Evolutionary conservation across 139 green algal species (phyloP).

Genomic region (Micromonas pusilla): DNA sequence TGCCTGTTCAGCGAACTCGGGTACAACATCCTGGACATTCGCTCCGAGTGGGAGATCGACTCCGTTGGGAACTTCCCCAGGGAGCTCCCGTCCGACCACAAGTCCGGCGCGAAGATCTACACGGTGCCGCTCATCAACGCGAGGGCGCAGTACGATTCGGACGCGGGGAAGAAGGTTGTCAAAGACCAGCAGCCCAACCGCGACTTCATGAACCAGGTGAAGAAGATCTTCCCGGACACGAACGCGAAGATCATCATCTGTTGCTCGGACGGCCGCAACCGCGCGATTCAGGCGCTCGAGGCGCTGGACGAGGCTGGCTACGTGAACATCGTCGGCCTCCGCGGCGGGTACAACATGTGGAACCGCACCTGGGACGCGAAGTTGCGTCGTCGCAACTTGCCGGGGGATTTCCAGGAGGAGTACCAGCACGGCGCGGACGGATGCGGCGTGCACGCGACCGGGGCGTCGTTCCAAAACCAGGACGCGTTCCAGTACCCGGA

Average conservation of each 20-base stretch:
- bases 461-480: slow-evolving; percentile 23
- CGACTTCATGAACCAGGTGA: slow-evolving; percentile 28
- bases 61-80: slow-evolving; percentile 25
- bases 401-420: slow-evolving; percentile 20
- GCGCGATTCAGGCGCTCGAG: slow-evolving; percentile 36
- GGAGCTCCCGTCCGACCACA: background rate
- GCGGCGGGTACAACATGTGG: slow-evolving; percentile 37
- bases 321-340: slow-evolving; percentile 37
- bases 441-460: slow-evolving; percentile 9
- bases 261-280: slow-evolving; percentile 33
- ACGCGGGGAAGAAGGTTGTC: slow-evolving; percentile 20
- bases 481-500: slow-evolving; percentile 20
- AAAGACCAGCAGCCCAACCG: slow-evolving; percentile 26
- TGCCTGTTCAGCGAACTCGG: slow-evolving; percentile 11
- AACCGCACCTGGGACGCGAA: slow-evolving; percentile 26
- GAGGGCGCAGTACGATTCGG: slow-evolving; percentile 24
- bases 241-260: slow-evolving; percentile 27
- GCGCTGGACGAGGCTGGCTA: slow-evolving; percentile 34
- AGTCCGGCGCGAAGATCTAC: background rate
- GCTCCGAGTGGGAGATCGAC: slow-evolving; percentile 27
- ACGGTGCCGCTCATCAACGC: slow-evolving; percentile 29
- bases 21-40: slow-evolving; percentile 35
- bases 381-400: slow-evolving; percentile 17
- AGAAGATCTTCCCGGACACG: slow-evolving; percentile 34
- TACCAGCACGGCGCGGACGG: slow-evolving; percentile 5